Evolutionary conservation across 1,284 basidiomycete species (phyloP).

Genomic region (Austroboletus novae-zelandiae): DNA sequence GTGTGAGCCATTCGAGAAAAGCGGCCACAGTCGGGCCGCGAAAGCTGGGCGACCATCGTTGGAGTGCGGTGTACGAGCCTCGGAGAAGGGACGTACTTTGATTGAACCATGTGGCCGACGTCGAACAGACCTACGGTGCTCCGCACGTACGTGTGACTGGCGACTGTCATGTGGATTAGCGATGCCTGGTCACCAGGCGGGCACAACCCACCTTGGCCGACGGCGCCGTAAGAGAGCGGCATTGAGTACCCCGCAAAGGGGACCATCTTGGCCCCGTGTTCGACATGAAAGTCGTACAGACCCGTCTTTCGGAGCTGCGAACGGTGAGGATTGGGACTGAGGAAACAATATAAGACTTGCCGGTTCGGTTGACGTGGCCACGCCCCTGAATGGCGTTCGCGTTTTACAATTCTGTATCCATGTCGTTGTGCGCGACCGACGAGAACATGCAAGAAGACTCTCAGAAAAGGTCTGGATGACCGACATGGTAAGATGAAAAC

Average conservation of each 20-base stretch:
- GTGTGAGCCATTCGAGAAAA: conserved; percentile 85
- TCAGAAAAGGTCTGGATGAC: neutral
- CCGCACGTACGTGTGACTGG: conserved; percentile 91
- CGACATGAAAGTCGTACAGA: conserved; percentile 88
- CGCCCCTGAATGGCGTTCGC: conserved; percentile 3
- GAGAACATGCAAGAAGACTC: too few species aligned
- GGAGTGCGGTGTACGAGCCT: neutral
- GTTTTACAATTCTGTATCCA: neutral
- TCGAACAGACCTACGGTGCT: conserved; percentile 89
- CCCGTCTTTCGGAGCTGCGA: conserved; percentile 52
- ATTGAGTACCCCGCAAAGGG: conserved; percentile 95
- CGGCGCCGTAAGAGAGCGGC: conserved; percentile 85
- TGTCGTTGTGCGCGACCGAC: neutral
- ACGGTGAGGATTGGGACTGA: neutral
- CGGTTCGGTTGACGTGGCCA: conserved; percentile 22
- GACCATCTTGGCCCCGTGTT: conserved; percentile 91
- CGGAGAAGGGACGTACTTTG: conserved; percentile 50
- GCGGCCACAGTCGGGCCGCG: conserved; percentile 68
- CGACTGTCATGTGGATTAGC: conserved; percentile 49
- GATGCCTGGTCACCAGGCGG: neutral
- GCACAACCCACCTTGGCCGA: conserved; percentile 69
- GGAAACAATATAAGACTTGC: conserved; percentile 6
- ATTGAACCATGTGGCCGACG: conserved; percentile 97
- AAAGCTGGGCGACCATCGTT: conserved; percentile 40
- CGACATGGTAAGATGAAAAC: neutral